A percentile compares a stretch with the other conserved stretches of the same genome.
Evolutionary conservation across 148 eudicot genomes (phyloP).

Genomic region (Linanthus parryae): DNA sequence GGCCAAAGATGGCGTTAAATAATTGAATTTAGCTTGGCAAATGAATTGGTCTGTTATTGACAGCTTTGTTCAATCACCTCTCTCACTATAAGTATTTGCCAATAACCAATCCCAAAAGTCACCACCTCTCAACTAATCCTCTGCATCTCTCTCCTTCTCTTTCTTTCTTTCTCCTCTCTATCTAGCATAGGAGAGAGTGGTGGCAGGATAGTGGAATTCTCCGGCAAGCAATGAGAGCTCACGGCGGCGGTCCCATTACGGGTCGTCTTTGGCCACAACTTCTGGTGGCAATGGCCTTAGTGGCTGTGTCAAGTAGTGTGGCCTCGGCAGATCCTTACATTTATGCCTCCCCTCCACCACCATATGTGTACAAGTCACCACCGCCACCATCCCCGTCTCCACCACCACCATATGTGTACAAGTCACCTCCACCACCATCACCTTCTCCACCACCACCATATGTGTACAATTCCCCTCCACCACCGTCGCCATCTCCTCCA

Average conservation of each 20-base stretch:
- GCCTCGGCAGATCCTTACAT: slow-evolving; percentile 10
- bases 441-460: too few relatives aligned
- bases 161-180: too few relatives aligned
- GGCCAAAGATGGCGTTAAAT: too few relatives aligned
- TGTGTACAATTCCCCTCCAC: too few relatives aligned
- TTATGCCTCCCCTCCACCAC: slow-evolving; percentile 18
- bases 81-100: neutral
- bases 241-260: slow-evolving; percentile 14
- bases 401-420: too few relatives aligned
- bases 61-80: neutral
- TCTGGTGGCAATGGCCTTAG: slow-evolving; percentile 7
- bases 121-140: neutral
- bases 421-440: too few relatives aligned
- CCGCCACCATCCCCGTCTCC: too few relatives aligned
- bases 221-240: slow-evolving; percentile 15
- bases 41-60: neutral
- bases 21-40: too few relatives aligned
- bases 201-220: neutral
- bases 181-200: too few relatives aligned
- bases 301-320: slow-evolving; percentile 1
- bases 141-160: neutral
- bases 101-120: slow-evolving; percentile 3
- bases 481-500: too few relatives aligned
- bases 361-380: too few relatives aligned
- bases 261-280: slow-evolving; percentile 14